Evolutionary conservation across 768 basidiomycete species (phyloP), one percentile per base, ranked within the genome.

Genomic region (Pulveroboletus frians): DNA sequence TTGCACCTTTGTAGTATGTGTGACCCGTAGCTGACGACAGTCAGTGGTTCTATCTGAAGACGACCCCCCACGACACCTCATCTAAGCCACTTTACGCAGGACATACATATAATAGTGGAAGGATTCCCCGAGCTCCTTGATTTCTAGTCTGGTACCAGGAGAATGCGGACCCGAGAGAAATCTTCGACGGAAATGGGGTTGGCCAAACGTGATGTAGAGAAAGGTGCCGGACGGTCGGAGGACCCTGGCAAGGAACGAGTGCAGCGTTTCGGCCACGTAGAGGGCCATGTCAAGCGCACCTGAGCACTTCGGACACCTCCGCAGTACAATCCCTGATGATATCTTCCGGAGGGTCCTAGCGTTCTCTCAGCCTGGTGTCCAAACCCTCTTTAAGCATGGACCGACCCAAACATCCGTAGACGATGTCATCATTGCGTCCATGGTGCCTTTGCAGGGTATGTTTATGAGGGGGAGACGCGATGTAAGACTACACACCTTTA

Each of bases 381-480:
- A 20, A 18, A 43, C 36, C 9, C 18, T 18, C 18, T 18, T 38
- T 9, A 1, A 18, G 42, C 4, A 34, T 32, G 13, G 9, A 43
- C 76, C 43, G 55, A 85, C 88, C 89, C 90, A 92, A 48, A 89
- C 83, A 56, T 89, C 85, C 15, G 84, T 83, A 61, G 88, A 87
- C 1, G 79, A 73, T 0, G 90, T 83, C 82, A 92, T 83, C 85
- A 92, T 86, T 3, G 88, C 87, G 63, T 92, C 90, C 88, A 92
- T 90, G 2, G 89, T 91, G 14, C 87, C 77, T 79, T 49, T 34
- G 29, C 4, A 10, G 10, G 35, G 18, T 23, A 9, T 26, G 17
- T 27, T 53, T 20, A 41, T 5, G 13, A 35, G n/a, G 21, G n/a
- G 13, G 6, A 29, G 38, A 20, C 10, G n/a, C 15, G 11, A 21